Percentiles rank a stretch among this genome's conserved stretches.
phyloP scores from a whole-genome alignment of 805 yeast species.

The Metschnikowia kunwiensis region DNA sequence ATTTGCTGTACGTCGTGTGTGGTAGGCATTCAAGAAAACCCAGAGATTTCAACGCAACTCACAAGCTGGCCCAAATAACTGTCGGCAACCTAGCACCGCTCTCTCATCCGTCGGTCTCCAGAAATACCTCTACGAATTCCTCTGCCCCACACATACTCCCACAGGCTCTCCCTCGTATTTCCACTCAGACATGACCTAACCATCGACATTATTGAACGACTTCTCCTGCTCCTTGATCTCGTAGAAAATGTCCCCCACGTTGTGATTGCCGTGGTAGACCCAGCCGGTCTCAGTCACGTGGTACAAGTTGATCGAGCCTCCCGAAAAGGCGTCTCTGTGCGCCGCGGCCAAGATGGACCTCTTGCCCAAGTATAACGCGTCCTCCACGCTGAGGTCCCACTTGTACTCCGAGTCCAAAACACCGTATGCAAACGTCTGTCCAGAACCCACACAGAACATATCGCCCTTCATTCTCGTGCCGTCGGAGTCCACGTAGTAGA shows the following conservation, averaged over 20 bases:
- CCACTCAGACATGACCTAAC: no score
- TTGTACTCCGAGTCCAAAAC: conserved; percentile 88
- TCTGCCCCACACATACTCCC: no score
- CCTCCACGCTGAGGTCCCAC: conserved; percentile 92
- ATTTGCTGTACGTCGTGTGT: no score
- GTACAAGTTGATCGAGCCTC: conserved; percentile 91
- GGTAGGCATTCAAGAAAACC: no score
- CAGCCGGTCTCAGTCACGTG: conserved; percentile 94
- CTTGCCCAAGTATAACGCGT: conserved; percentile 90
- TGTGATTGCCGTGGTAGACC: conserved; percentile 93
- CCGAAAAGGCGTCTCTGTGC: conserved; percentile 97
- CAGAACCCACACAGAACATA: conserved; percentile 95
- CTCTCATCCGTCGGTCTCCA: no score
- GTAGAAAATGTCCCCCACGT: conserved; percentile 90
- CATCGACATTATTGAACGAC: conserved; percentile 80
- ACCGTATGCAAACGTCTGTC: conserved; percentile 99
- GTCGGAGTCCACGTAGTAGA: conserved; percentile 94
- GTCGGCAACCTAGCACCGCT: no score
- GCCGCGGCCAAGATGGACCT: conserved; percentile 96
- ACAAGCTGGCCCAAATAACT: no score
- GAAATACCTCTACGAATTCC: no score
- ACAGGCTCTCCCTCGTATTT: no score
- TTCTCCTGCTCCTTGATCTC: conserved; percentile 83
- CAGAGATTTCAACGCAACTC: no score
- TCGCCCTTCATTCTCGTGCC: conserved; percentile 96